Conservation (phyloP, 2,329 filamentous ascomycete species). For the Tolypocladium album region DNA sequence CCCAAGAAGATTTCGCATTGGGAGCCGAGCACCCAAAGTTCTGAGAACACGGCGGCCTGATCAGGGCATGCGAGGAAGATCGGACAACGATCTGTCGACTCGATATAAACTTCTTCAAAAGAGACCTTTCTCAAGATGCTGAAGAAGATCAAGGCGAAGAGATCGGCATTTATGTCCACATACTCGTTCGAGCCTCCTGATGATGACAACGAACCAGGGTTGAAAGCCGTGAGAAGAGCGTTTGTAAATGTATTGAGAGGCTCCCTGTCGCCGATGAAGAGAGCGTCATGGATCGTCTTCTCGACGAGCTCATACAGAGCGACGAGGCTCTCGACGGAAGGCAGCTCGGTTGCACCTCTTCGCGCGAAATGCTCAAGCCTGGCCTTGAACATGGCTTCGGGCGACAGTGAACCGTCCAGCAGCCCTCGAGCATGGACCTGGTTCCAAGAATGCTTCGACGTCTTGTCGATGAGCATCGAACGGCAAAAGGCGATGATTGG, state of each 20-base stretch:
- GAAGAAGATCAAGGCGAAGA: slow-evolving; percentile 46
- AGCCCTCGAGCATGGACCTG: slow-evolving; percentile 14
- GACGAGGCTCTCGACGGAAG: slow-evolving; percentile 12
- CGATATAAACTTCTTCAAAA: slow-evolving; percentile 52
- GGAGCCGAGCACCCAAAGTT: slow-evolving; percentile 52
- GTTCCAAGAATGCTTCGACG: slow-evolving; percentile 14
- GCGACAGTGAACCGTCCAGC: slow-evolving; percentile 13
- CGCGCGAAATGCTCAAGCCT: slow-evolving; percentile 14
- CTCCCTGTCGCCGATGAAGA: slow-evolving; percentile 17
- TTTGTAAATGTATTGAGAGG: slow-evolving; percentile 24
- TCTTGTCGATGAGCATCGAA: slow-evolving; percentile 14
- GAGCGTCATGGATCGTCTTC: slow-evolving; percentile 13
- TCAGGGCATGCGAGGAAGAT: slow-evolving; percentile 50
- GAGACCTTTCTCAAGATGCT: slow-evolving; percentile 43
- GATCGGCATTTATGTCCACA: slow-evolving; percentile 37
- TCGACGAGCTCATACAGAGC: slow-evolving; percentile 14
- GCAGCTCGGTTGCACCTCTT: slow-evolving; percentile 12
- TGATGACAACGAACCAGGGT: slow-evolving; percentile 7
- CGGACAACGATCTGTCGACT: slow-evolving; percentile 51
- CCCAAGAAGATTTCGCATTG: slow-evolving; percentile 54
- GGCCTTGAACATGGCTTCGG: slow-evolving; percentile 13
- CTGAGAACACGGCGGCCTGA: slow-evolving; percentile 52
- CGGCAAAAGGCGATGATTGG: slow-evolving; percentile 16
- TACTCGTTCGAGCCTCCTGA: slow-evolving; percentile 9
- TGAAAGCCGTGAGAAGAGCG: slow-evolving; percentile 22